These are phyloP conservation scores for Nemania sp. DNA, from an alignment of 2,329 filamentous ascomycete genomes.

Conservation along the genomic window DNA sequence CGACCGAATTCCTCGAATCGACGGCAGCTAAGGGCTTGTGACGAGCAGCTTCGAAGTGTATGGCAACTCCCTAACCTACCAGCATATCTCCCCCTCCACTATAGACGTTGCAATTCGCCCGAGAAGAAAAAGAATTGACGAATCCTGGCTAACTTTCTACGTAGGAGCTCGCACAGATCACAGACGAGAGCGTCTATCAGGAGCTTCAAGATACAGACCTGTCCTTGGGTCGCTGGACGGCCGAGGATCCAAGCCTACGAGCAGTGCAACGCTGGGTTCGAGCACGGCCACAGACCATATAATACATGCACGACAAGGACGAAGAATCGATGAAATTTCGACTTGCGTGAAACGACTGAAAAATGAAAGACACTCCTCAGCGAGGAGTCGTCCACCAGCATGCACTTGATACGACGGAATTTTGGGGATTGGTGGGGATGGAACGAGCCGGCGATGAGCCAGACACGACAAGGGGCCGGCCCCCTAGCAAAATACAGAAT, in stretches of 20 bases:
- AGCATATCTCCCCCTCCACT: background rate
- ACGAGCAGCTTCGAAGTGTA: conserved; percentile 62
- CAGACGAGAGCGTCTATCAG: conserved; percentile 62
- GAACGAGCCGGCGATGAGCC: background rate
- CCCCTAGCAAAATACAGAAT: conserved; percentile 7
- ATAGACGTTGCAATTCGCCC: too few relatives aligned
- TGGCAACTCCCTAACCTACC: conserved; percentile 33
- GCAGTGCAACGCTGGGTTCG: conserved; percentile 64
- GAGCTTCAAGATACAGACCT: conserved; percentile 59
- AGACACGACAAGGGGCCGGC: conserved; percentile 13
- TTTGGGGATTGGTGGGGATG: conserved; percentile 1
- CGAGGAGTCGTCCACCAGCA: conserved; percentile 9
- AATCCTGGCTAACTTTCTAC: background rate
- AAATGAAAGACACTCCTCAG: conserved; percentile 10
- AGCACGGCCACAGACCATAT: conserved; percentile 43
- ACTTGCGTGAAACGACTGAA: conserved; percentile 6
- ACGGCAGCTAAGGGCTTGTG: conserved; percentile 56
- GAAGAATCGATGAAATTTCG: conserved; percentile 1
- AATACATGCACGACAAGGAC: conserved; percentile 18
- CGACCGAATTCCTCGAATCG: conserved; percentile 53
- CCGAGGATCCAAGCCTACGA: conserved; percentile 63
- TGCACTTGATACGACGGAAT: conserved; percentile 6
- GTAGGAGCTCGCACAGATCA: conserved; percentile 62
- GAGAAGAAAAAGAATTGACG: background rate
- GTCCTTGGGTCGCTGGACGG: conserved; percentile 63